Percentiles rank a stretch among this genome's conserved stretches.
phyloP scores from a whole-genome alignment of 352 stramenopile species.

The Pythium aristosporum region DNA sequence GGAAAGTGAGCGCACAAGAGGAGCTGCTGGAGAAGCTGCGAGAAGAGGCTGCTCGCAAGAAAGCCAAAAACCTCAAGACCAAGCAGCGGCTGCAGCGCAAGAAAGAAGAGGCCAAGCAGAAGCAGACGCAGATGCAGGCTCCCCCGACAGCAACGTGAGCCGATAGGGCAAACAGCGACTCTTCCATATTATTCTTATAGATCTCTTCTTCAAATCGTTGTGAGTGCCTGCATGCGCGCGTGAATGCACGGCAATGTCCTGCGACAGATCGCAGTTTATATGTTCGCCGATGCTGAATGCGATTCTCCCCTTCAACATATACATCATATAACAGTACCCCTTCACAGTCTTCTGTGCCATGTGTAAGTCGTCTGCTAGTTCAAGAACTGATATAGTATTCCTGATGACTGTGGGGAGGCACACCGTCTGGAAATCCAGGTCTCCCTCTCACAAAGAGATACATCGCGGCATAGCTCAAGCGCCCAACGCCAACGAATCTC shows the following conservation, averaged over 20 bases:
- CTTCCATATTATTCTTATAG: no score
- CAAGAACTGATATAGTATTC: constrained; percentile 22
- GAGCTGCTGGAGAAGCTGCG: constrained; percentile 67
- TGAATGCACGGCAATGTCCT: constrained; percentile 8
- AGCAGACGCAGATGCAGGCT: not conserved
- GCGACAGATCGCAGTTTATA: constrained; percentile 16
- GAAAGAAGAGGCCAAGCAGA: constrained; percentile 54
- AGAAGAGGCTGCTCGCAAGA: constrained; percentile 61
- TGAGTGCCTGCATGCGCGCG: not conserved
- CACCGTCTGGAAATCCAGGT: not conserved
- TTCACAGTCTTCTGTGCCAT: not conserved
- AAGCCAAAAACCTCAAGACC: constrained; percentile 75
- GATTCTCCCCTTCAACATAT: constrained; percentile 24
- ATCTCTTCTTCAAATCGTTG: no score
- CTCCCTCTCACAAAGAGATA: not conserved
- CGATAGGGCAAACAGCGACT: no score
- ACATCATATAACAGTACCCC: constrained; percentile 21
- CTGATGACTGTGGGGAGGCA: constrained; percentile 1
- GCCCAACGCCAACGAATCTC: not conserved
- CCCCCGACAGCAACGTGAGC: no score
- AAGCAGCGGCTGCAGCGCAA: constrained; percentile 77
- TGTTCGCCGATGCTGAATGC: constrained; percentile 22
- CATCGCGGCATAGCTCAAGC: constrained; percentile 23
- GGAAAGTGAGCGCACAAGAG: constrained; percentile 66
- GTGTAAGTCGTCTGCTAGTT: not conserved